Evolutionary conservation across 129 eudicot genomes (phyloP).

Genomic region (Cynara cardunculus): DNA sequence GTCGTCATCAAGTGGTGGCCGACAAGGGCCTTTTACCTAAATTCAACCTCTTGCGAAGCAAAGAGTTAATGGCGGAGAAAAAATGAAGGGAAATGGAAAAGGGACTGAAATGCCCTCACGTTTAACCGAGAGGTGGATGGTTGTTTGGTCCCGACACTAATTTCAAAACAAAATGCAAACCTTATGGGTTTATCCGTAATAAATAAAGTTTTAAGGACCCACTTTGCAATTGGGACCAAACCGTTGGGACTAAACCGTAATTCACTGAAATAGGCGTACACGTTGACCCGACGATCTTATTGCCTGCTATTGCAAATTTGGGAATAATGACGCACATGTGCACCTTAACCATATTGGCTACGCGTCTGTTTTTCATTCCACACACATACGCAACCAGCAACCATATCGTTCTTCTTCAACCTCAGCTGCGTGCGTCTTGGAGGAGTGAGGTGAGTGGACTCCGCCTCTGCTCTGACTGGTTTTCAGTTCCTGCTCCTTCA

Average conservation of each 20-base stretch:
- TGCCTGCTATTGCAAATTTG: neutral
- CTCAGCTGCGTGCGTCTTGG: neutral
- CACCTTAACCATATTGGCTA: neutral
- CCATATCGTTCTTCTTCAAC: neutral
- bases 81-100: no score
- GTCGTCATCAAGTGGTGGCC: no score
- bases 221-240: neutral
- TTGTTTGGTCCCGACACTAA: no score
- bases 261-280: neutral
- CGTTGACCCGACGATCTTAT: neutral
- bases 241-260: neutral
- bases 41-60: no score
- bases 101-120: no score
- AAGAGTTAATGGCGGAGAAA: no score
- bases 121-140: no score
- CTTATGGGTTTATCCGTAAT: neutral
- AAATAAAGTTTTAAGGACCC: neutral
- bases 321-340: neutral
- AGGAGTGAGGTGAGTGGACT: neutral
- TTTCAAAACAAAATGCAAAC: neutral
- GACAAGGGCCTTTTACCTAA: no score
- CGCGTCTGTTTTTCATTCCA: neutral
- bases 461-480: neutral
- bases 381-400: slow-evolving; percentile 2
- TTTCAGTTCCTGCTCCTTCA: neutral